phyloP scores from a whole-genome alignment of 805 yeast genomes.

The Saturnispora hagleri region DNA sequence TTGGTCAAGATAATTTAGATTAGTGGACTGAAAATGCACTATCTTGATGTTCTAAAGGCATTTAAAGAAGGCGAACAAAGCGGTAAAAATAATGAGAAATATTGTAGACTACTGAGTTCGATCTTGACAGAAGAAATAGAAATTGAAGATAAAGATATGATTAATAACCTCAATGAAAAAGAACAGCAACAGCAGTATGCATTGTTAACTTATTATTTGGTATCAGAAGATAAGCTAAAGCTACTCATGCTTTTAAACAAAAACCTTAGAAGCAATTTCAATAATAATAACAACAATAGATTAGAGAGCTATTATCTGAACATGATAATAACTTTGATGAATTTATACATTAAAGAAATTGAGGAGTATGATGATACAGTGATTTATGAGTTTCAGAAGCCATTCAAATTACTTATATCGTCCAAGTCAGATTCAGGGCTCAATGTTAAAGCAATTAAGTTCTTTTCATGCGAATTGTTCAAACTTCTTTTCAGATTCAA shows the following conservation, averaged over 20 bases:
- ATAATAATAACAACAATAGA: neutral
- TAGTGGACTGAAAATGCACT: neutral
- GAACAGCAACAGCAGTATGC: neutral
- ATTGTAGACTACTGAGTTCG: neutral
- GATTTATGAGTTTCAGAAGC: slow-evolving; percentile 43
- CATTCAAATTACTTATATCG: slow-evolving; percentile 69
- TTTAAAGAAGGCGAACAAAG: neutral
- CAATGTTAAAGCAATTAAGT: slow-evolving; percentile 29
- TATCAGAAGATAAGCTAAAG: neutral
- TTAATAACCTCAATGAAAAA: neutral
- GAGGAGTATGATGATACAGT: slow-evolving; percentile 18
- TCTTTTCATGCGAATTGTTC: slow-evolving; percentile 61
- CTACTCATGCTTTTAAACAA: neutral
- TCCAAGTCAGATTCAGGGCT: slow-evolving; percentile 52
- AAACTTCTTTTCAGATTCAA: slow-evolving; percentile 57
- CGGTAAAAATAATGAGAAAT: neutral
- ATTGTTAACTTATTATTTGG: neutral
- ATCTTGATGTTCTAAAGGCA: neutral
- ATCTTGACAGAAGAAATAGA: neutral
- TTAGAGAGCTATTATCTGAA: neutral
- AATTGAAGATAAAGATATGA: neutral
- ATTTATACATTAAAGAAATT: neutral
- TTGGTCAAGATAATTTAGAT: neutral
- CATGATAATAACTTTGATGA: neutral
- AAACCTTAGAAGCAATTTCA: neutral